phyloP scores from a whole-genome alignment of 257 asterid species.

The Jacaranda mimosifolia region DNA sequence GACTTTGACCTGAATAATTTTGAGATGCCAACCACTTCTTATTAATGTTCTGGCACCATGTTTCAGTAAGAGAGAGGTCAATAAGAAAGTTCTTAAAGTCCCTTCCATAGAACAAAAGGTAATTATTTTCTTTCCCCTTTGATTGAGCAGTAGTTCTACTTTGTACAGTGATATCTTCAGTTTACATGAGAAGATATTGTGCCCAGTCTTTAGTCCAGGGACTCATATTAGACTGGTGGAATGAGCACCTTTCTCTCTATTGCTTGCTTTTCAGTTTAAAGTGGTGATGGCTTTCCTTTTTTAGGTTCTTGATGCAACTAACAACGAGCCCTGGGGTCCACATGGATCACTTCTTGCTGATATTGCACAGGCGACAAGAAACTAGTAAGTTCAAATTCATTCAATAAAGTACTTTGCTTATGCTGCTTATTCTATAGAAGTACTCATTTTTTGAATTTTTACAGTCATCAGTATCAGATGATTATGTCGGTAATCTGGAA shows the following conservation, averaged over 20 bases:
- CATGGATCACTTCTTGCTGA: constrained; percentile 94
- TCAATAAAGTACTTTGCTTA: background rate
- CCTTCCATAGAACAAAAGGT: constrained; percentile 94
- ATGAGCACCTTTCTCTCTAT: constrained; percentile 19
- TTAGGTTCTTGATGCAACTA: constrained; percentile 96
- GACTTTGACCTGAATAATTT: constrained; percentile 82
- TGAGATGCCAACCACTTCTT: constrained; percentile 41
- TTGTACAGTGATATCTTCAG: background rate
- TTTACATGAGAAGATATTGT: constrained; percentile 1
- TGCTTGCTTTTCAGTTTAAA: constrained; percentile 19
- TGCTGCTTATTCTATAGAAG: background rate
- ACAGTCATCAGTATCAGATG: constrained; percentile 93
- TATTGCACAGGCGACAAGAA: constrained; percentile 87
- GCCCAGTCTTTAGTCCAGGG: background rate
- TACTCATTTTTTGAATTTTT: constrained; percentile 28
- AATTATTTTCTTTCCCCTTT: constrained; percentile 30
- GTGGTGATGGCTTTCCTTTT: constrained; percentile 24
- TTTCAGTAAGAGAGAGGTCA: constrained; percentile 92
- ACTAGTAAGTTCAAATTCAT: constrained; percentile 60
- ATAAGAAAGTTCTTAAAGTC: constrained; percentile 93
- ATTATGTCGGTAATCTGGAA: constrained; percentile 94
- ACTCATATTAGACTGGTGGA: background rate
- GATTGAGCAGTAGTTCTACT: background rate
- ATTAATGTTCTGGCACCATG: constrained; percentile 44
- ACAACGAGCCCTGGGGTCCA: constrained; percentile 99